These are phyloP conservation scores for Aspergillus pseudotamarii DNA, from an alignment of 2,329 filamentous ascomycete species.

Conservation along the genomic window DNA sequence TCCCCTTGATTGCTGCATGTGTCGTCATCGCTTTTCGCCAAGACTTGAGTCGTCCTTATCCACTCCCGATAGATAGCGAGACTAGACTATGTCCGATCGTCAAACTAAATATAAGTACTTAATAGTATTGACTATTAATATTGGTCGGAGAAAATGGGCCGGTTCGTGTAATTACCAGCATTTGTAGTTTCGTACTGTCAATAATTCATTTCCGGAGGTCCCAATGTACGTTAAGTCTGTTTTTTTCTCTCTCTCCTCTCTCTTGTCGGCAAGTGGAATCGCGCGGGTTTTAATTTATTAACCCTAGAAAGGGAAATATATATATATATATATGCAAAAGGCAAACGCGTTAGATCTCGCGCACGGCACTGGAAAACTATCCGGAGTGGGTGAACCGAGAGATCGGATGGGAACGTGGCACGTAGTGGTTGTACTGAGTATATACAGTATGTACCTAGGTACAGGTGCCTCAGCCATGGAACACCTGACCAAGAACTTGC, in stretches of 20 bases:
- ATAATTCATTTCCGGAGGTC: not conserved
- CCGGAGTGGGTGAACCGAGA: not conserved
- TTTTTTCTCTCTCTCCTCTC: not conserved
- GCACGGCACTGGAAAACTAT: not conserved
- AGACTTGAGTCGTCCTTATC: constrained; percentile 1
- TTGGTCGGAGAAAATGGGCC: not conserved
- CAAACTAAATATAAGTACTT: constrained; percentile 1
- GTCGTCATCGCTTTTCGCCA: constrained; percentile 15
- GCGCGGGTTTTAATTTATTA: too few relatives aligned
- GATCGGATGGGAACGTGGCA: not conserved
- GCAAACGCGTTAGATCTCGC: not conserved
- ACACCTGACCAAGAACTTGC: not conserved
- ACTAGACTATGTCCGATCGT: constrained; percentile 11
- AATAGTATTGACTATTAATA: constrained; percentile 3
- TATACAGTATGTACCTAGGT: not conserved
- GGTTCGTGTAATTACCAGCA: not conserved
- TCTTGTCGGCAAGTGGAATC: too few relatives aligned
- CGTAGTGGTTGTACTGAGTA: not conserved
- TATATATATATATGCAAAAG: too few relatives aligned
- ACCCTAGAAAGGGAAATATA: too few relatives aligned
- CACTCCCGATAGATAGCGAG: not conserved
- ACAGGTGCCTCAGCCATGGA: not conserved
- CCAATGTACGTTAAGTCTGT: too few relatives aligned
- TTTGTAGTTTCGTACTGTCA: not conserved
- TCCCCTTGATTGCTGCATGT: constrained; percentile 13